Percentiles rank a stretch among this genome's conserved stretches.
These are phyloP conservation scores for Pulveroboletus sp. DNA, from an alignment of 768 basidiomycete species.

Conservation along the genomic window DNA sequence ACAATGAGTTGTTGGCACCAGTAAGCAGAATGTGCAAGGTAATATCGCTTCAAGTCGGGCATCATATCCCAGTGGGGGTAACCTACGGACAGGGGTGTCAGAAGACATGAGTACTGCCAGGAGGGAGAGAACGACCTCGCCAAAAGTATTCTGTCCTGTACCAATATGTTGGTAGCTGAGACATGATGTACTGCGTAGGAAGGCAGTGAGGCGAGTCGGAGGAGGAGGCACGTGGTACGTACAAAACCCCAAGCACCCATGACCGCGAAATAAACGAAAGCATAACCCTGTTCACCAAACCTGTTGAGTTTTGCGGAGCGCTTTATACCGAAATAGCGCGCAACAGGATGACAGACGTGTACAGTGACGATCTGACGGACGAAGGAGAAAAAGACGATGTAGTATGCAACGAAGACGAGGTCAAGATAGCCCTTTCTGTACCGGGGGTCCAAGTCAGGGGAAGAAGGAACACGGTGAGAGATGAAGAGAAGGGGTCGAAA, in stretches of 20 bases:
- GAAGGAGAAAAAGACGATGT: slow-evolving; percentile 87
- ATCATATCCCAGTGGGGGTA: slow-evolving; percentile 91
- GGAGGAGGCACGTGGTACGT: slow-evolving; percentile 25
- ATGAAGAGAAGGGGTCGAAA: slow-evolving; percentile 69
- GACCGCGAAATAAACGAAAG: slow-evolving; percentile 69
- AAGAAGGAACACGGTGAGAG: slow-evolving; percentile 54
- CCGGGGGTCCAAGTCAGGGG: slow-evolving; percentile 49
- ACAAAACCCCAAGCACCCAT: slow-evolving; percentile 78
- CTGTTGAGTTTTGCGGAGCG: slow-evolving; percentile 65
- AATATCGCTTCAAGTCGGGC: slow-evolving; percentile 82
- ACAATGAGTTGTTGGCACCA: slow-evolving; percentile 94
- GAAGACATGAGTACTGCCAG: background rate
- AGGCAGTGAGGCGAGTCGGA: background rate
- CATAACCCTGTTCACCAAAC: slow-evolving; percentile 91
- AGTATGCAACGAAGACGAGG: slow-evolving; percentile 71
- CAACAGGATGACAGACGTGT: slow-evolving; percentile 62
- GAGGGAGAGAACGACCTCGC: slow-evolving; percentile 48
- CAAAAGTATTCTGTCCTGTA: slow-evolving; percentile 81
- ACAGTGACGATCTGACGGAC: slow-evolving; percentile 71
- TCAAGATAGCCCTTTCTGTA: slow-evolving; percentile 76
- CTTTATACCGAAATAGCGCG: slow-evolving; percentile 64
- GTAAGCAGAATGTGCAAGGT: slow-evolving; percentile 88
- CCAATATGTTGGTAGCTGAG: slow-evolving; percentile 78
- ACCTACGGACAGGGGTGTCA: slow-evolving; percentile 37
- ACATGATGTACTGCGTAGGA: slow-evolving; percentile 71